Percentiles rank a stretch among this genome's conserved stretches.
Evolutionary conservation across 768 basidiomycete species (phyloP).

Genomic region (Pseudohyphozyma bogoriensis): DNA sequence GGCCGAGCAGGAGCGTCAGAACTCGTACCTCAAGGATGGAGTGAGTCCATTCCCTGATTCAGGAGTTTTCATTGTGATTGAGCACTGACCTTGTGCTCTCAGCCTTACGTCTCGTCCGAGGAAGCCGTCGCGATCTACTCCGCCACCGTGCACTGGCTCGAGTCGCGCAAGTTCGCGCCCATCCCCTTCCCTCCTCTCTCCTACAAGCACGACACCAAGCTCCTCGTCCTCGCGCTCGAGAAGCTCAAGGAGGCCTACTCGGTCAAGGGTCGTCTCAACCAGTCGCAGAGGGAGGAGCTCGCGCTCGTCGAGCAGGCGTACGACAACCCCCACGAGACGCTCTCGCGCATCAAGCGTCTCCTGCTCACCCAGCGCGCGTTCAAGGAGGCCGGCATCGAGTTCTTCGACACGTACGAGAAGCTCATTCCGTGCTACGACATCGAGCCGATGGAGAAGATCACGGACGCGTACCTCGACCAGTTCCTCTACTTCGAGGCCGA

Average conservation of each 20-base stretch:
- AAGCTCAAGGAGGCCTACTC: slow-evolving; percentile 98
- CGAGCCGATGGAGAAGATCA: slow-evolving; percentile 99
- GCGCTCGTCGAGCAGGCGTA: slow-evolving; percentile 98
- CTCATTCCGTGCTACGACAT: slow-evolving; percentile 98
- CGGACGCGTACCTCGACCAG: slow-evolving; percentile 97
- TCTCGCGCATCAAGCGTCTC: slow-evolving; percentile 95
- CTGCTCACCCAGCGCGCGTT: slow-evolving; percentile 94
- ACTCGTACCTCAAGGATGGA: slow-evolving; percentile 97
- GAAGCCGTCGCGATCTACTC: slow-evolving; percentile 99
- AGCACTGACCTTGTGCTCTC: not conserved
- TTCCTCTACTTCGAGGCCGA: slow-evolving; percentile 99
- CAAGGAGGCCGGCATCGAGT: slow-evolving; percentile 85
- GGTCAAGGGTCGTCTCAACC: slow-evolving; percentile 93
- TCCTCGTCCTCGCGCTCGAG: slow-evolving; percentile 90
- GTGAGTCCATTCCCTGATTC: not conserved
- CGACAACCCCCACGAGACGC: slow-evolving; percentile 96
- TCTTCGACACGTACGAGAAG: slow-evolving; percentile 60
- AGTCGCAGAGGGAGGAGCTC: slow-evolving; percentile 94
- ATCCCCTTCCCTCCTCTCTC: slow-evolving; percentile 99
- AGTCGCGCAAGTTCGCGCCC: slow-evolving; percentile 93
- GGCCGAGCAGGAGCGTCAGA: slow-evolving; percentile 97
- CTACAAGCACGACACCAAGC: slow-evolving; percentile 98
- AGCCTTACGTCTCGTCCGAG: slow-evolving; percentile 92
- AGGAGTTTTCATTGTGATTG: not conserved
- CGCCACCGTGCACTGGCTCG: slow-evolving; percentile 96